Percentiles rank a stretch among this genome's conserved stretches.
phyloP scores from a whole-genome alignment of 345 rosid genomes.

The Acer saccharum region DNA sequence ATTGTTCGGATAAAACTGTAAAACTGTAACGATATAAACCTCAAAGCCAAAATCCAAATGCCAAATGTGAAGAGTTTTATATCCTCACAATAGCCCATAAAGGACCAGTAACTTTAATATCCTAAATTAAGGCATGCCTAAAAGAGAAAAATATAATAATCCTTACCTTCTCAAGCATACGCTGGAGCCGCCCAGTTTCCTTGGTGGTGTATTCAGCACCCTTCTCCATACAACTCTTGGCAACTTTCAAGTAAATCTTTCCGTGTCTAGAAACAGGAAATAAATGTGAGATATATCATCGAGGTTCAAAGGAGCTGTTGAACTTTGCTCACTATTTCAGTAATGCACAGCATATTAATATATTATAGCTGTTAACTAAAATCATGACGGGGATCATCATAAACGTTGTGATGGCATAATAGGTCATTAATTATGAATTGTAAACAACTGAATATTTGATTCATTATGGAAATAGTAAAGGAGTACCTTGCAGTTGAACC shows the following conservation, averaged over 20 bases:
- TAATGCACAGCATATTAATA: no score
- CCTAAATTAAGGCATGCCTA: not conserved
- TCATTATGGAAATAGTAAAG: not conserved
- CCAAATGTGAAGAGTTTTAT: not conserved
- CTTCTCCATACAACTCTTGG: conserved; percentile 70
- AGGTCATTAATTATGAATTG: not conserved
- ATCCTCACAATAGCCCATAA: not conserved
- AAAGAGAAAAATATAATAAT: not conserved
- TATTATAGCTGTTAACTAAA: not conserved
- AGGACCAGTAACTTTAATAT: not conserved
- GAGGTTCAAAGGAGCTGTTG: not conserved
- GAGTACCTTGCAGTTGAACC: conserved; percentile 67
- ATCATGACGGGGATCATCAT: not conserved
- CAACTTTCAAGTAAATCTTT: conserved; percentile 76
- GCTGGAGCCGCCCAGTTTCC: conserved; percentile 77
- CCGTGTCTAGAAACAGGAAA: conserved; percentile 55
- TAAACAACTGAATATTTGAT: not conserved
- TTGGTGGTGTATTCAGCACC: conserved; percentile 80
- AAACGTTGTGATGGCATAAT: not conserved
- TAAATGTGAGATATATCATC: not conserved
- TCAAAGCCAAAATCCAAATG: not conserved
- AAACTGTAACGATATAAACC: not conserved
- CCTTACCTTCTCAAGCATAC: conserved; percentile 79
- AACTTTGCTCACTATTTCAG: not conserved
- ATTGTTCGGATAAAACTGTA: not conserved